These are phyloP conservation scores for Lecanicillium sp. DNA, from an alignment of 2,329 filamentous ascomycete genomes.

Conservation along the genomic window DNA sequence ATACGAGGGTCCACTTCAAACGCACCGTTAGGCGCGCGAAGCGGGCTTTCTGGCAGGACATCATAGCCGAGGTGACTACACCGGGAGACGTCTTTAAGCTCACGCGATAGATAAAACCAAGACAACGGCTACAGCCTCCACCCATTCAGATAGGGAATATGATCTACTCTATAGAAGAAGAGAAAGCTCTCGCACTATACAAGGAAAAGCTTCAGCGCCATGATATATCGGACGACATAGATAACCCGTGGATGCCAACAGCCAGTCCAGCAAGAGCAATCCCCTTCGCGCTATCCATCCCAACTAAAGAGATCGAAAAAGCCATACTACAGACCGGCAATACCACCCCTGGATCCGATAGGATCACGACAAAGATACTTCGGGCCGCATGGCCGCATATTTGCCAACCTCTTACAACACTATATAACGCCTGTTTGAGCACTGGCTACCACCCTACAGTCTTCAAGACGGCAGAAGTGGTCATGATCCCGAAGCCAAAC, in stretches of 20 bases:
- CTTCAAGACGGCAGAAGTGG: constrained; percentile 14
- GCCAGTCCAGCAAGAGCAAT: not conserved
- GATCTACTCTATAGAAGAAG: constrained; percentile 1
- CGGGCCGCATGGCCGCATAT: constrained; percentile 2
- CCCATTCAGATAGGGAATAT: constrained; percentile 3
- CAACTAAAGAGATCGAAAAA: constrained; percentile 1
- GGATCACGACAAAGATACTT: constrained; percentile 5
- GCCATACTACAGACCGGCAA: constrained; percentile 3
- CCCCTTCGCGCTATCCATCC: not conserved
- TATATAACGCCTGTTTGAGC: constrained; percentile 5
- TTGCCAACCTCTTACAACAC: constrained; percentile 1
- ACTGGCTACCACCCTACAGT: constrained; percentile 13
- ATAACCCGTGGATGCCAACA: not conserved
- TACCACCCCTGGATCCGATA: constrained; percentile 1
- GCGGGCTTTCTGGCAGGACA: not conserved
- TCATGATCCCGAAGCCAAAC: constrained; percentile 18
- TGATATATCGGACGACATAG: constrained; percentile 2
- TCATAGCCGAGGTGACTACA: not conserved
- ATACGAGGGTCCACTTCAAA: not conserved
- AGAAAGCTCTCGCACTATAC: constrained; percentile 2
- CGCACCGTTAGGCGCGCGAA: not conserved
- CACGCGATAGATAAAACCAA: constrained; percentile 4
- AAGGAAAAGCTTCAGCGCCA: constrained; percentile 4
- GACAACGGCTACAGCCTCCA: constrained; percentile 1
- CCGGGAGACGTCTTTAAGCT: constrained; percentile 3